A percentile compares a stretch with the other conserved stretches of the same genome.
Conservation (phyloP, 805 yeast genomes). For the Vanderwaltozyma tropicalis region DNA sequence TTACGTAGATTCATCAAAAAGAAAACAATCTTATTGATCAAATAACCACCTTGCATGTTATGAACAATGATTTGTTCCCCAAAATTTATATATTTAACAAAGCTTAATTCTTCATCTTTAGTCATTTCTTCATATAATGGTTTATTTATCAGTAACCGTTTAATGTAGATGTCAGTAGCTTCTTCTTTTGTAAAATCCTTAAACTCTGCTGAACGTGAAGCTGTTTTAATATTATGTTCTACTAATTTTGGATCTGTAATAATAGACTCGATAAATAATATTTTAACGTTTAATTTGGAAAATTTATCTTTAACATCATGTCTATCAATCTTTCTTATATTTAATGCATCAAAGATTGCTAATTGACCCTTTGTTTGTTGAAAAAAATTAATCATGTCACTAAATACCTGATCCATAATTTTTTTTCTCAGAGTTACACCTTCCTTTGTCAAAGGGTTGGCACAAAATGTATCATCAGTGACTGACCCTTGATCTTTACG, state of each 20-base stretch:
- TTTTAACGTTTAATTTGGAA: slow-evolving; percentile 52
- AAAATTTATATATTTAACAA: slow-evolving; percentile 80
- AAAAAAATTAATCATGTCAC: slow-evolving; percentile 63
- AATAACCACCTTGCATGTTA: slow-evolving; percentile 75
- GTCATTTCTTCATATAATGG: slow-evolving; percentile 67
- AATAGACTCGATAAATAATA: slow-evolving; percentile 78
- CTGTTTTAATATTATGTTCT: slow-evolving; percentile 70
- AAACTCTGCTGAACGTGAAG: slow-evolving; percentile 82
- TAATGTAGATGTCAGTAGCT: slow-evolving; percentile 69
- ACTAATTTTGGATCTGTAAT: slow-evolving; percentile 65
- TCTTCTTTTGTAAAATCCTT: slow-evolving; percentile 58
- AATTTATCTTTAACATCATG: slow-evolving; percentile 45
- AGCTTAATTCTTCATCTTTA: slow-evolving; percentile 47
- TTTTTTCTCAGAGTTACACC: slow-evolving; percentile 45
- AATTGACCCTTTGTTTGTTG: slow-evolving; percentile 78
- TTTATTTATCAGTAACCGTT: slow-evolving; percentile 57
- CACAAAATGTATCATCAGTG: slow-evolving; percentile 61
- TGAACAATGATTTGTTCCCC: slow-evolving; percentile 76
- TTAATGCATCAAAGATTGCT: slow-evolving; percentile 92
- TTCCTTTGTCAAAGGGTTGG: slow-evolving; percentile 37
- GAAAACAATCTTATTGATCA: slow-evolving; percentile 82
- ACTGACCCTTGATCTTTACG: slow-evolving; percentile 47
- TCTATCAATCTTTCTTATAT: slow-evolving; percentile 66
- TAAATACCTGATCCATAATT: slow-evolving; percentile 52
- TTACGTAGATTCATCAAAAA: slow-evolving; percentile 85